A percentile compares a stretch with the other conserved stretches of the same genome.
These are phyloP conservation scores for Lolium multiflorum DNA, from an alignment of 176 grass and related monocot species.

Conservation along the genomic window DNA sequence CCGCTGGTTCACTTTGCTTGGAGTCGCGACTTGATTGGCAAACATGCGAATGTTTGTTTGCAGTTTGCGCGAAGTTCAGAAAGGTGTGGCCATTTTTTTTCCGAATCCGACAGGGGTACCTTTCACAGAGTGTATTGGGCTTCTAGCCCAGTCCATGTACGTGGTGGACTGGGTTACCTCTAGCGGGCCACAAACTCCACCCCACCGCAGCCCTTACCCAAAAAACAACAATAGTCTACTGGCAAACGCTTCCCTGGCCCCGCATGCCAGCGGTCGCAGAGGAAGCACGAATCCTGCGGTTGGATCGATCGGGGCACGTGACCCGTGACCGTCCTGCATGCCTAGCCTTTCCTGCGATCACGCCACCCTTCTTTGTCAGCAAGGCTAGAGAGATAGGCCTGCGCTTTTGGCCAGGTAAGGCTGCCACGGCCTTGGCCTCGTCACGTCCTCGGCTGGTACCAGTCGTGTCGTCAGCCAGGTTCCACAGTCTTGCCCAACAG, in stretches of 20 bases:
- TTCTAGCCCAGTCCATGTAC: background rate
- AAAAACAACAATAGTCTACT: too few relatives aligned
- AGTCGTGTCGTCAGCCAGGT: background rate
- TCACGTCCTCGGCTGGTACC: constrained; percentile 1
- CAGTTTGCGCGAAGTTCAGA: too few relatives aligned
- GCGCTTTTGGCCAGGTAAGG: background rate
- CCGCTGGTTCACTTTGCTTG: too few relatives aligned
- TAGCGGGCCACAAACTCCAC: background rate
- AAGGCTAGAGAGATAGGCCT: background rate
- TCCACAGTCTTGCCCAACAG: background rate
- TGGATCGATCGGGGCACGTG: background rate
- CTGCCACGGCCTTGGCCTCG: background rate
- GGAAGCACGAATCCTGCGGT: constrained; percentile 12
- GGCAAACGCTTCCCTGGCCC: background rate
- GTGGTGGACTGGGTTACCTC: background rate
- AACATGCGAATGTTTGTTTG: too few relatives aligned
- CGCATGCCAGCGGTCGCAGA: background rate
- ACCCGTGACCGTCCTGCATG: constrained; percentile 39
- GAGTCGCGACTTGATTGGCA: background rate
- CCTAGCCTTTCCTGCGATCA: constrained; percentile 9
- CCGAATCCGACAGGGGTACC: too few relatives aligned
- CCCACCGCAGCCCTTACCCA: too few relatives aligned
- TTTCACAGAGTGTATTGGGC: too few relatives aligned
- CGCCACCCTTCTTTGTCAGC: constrained; percentile 22
- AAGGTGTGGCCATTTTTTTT: too few relatives aligned